Base-by-base conservation (phyloP, 225 moss, liverwort and hornwort genomes). In the Climacium dendroides region DNA sequence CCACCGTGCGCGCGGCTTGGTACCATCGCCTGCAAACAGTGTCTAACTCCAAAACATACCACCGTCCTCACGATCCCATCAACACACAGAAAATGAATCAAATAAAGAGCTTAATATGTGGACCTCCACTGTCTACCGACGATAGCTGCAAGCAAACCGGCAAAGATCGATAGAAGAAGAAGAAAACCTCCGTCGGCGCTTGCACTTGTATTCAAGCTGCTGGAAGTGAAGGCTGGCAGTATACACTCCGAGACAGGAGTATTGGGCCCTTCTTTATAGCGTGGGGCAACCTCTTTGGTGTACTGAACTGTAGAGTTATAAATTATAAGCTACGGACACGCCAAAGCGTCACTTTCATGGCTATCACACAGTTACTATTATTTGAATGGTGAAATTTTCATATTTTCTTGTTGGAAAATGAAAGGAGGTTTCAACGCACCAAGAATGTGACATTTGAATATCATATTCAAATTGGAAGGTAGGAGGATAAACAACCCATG, bases 381-480 rank as follows among this genome's bases (percentile, higher is more conserved):
- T 1, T 11, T 13, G 5, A 11, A 0, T 34, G 1, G 22, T 35
- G 3, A 15, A 14, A 22, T 23, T 53, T 50, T 14, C 23, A 34
- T 8, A 8, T 8, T 34, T 53, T 14, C 74, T 74, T 32, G 32
- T 5, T 48, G 48, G 12, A 14, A 74, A 50, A 20, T 32, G 20
- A 34, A 74, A 8, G 20, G 20, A 74, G 50, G 7, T 50, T 74
- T 19, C 1, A 34, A 7, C 0, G 1, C 13, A 32, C 20, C 5
- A 74, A 32, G 20, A 50, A 50, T 48, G 45, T 0, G 0, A 32
- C 7, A 20, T 73, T 47, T 47, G 47, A 30, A 30, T 30, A 19
- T 0, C 0, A 2, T 18, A 73, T 48, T 30, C 30, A 48, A 30
- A n/a, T n/a, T n/a, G n/a, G n/a, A n/a, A n/a, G n/a, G n/a, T n/a